Conservation (phyloP, 106 monocot species). For the Chionographis japonica region DNA sequence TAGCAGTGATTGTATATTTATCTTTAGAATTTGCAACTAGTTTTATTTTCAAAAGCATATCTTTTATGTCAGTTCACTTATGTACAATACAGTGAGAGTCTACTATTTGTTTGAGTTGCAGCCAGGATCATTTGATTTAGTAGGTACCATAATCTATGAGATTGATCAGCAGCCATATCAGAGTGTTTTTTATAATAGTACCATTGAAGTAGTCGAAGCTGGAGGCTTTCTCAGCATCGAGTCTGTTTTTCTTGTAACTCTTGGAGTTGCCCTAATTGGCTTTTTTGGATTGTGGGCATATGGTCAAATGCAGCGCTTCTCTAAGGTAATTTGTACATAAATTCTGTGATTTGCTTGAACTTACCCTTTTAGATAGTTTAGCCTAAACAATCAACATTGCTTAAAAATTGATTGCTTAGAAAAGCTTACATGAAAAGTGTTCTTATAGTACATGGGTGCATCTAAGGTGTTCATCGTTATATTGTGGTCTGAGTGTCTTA, state of each 20-base stretch:
- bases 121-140: slow-evolving; percentile 92
- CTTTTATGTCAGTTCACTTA: not conserved
- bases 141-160: slow-evolving; percentile 89
- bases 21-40: no score
- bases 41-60: no score
- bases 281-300: slow-evolving; percentile 82
- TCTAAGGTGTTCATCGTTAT: no score
- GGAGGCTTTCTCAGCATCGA: slow-evolving; percentile 84
- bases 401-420: no score
- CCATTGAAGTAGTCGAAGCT: slow-evolving; percentile 93
- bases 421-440: no score
- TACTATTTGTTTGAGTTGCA: slow-evolving; percentile 26
- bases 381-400: no score
- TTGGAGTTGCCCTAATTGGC: slow-evolving; percentile 63
- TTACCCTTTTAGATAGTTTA: no score
- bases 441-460: no score
- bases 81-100: not conserved
- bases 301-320: slow-evolving; percentile 76
- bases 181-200: slow-evolving; percentile 86
- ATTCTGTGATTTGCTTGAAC: no score
- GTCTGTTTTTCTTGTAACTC: slow-evolving; percentile 88
- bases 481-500: no score
- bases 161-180: slow-evolving; percentile 87
- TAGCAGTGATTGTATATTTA: not conserved
- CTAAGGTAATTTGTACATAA: slow-evolving; percentile 56